These are phyloP conservation scores for Monilinia fructicola DNA, from an alignment of 2,329 filamentous ascomycete genomes.

Conservation along the genomic window DNA sequence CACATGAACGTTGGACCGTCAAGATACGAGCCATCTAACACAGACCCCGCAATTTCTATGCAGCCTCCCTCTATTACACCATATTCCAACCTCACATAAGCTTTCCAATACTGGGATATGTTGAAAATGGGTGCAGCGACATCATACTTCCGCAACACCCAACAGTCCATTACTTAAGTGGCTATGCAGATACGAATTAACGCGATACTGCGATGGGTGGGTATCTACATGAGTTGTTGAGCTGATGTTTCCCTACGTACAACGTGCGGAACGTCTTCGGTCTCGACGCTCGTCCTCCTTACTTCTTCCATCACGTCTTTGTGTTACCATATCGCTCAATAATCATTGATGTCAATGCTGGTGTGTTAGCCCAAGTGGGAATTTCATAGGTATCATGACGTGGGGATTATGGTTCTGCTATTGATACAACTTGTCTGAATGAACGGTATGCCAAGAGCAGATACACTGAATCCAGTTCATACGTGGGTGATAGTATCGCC, in stretches of 20 bases:
- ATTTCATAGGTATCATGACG: not conserved
- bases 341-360: not conserved
- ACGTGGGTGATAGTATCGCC: not conserved
- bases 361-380: slow-evolving; percentile 10
- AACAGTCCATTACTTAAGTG: slow-evolving; percentile 7
- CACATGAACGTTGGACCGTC: slow-evolving; percentile 19
- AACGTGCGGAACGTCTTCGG: not conserved
- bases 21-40: slow-evolving; percentile 20
- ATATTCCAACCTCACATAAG: slow-evolving; percentile 9
- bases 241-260: slow-evolving; percentile 8
- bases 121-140: slow-evolving; percentile 1
- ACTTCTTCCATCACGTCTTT: slow-evolving; percentile 22
- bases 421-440: not conserved
- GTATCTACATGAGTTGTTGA: slow-evolving; percentile 10
- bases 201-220: slow-evolving; percentile 10
- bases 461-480: not conserved
- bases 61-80: slow-evolving; percentile 1
- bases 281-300: slow-evolving; percentile 16
- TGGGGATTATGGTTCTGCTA: slow-evolving; percentile 4
- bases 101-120: not conserved
- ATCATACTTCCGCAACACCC: slow-evolving; percentile 8
- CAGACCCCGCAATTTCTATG: slow-evolving; percentile 16
- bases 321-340: slow-evolving; percentile 10
- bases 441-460: slow-evolving; percentile 2
- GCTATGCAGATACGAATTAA: slow-evolving; percentile 24